Evolutionary conservation across 176 grass and related monocot species (phyloP).

Genomic region (Carex littledalei): DNA sequence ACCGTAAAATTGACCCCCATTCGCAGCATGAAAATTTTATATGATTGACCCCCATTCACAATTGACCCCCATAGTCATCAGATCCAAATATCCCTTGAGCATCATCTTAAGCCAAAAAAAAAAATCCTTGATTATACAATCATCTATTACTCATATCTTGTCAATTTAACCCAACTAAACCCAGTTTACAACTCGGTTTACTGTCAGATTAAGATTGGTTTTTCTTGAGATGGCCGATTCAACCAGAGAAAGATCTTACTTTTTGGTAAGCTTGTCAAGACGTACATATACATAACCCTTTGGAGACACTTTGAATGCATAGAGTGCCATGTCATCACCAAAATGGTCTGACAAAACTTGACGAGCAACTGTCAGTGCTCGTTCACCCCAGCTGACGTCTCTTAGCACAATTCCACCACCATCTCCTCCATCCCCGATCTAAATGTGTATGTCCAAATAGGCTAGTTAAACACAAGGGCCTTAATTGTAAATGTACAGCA

Average conservation of each 20-base stretch:
- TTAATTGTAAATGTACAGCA: not conserved
- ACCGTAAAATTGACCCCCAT: no score
- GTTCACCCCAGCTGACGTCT: conserved; percentile 49
- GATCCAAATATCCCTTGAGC: not conserved
- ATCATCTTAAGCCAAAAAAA: not conserved
- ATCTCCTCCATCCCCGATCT: conserved; percentile 83
- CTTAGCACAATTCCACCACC: conserved; percentile 68
- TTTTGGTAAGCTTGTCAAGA: conserved; percentile 66
- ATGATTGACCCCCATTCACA: not conserved
- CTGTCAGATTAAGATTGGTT: not conserved
- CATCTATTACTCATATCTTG: not conserved
- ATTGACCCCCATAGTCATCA: not conserved
- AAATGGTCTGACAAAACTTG: conserved; percentile 59
- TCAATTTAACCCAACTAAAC: not conserved
- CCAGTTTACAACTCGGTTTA: not conserved
- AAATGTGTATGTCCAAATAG: not conserved
- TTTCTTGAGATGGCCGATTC: not conserved
- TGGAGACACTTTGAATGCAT: conserved; percentile 82
- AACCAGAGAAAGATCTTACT: conserved; percentile 7
- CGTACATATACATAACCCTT: conserved; percentile 85
- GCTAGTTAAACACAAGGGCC: not conserved
- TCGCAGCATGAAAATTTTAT: no score
- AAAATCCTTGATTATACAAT: not conserved
- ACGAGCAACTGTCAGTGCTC: conserved; percentile 40
- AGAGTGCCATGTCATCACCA: conserved; percentile 58